Percentiles rank a stretch among this genome's conserved stretches.
phyloP scores from a whole-genome alignment of 1,139 yeast species.

The Debaryomyces singareniensis region DNA sequence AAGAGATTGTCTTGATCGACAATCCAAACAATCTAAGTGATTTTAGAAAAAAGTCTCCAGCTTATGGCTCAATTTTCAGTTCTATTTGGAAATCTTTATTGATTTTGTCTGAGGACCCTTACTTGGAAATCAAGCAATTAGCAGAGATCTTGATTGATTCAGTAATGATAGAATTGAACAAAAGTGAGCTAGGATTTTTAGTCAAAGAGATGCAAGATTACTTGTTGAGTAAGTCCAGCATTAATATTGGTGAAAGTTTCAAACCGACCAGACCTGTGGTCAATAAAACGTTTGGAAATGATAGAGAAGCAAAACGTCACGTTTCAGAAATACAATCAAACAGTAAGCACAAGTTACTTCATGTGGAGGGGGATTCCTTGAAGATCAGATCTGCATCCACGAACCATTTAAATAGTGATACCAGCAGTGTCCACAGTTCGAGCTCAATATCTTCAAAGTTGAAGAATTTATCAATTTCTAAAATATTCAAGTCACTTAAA shows the following conservation, averaged over 20 bases:
- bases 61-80: slow-evolving; percentile 82
- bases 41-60: slow-evolving; percentile 56
- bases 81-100: slow-evolving; percentile 84
- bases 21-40: slow-evolving; percentile 55
- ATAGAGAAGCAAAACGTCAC: slow-evolving; percentile 1
- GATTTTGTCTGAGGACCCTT: slow-evolving; percentile 84
- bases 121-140: slow-evolving; percentile 66
- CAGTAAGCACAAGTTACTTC: slow-evolving; percentile 14
- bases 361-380: slow-evolving; percentile 30
- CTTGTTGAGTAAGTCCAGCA: slow-evolving; percentile 45
- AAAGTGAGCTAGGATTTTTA: slow-evolving; percentile 59
- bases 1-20: slow-evolving; percentile 66
- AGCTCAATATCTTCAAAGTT: slow-evolving; percentile 35
- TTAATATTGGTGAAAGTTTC: slow-evolving; percentile 36
- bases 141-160: slow-evolving; percentile 76
- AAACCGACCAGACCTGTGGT: slow-evolving; percentile 28
- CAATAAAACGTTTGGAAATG: slow-evolving; percentile 18
- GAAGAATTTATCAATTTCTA: slow-evolving; percentile 34
- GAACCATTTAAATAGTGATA: slow-evolving; percentile 13
- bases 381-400: slow-evolving; percentile 14
- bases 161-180: slow-evolving; percentile 59
- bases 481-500: slow-evolving; percentile 37
- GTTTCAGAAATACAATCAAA: slow-evolving; percentile 13
- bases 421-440: slow-evolving; percentile 12
- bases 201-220: slow-evolving; percentile 63